Evolutionary conservation across 305 asterid species (phyloP).

Genomic region (Fraxinus angustifolia): DNA sequence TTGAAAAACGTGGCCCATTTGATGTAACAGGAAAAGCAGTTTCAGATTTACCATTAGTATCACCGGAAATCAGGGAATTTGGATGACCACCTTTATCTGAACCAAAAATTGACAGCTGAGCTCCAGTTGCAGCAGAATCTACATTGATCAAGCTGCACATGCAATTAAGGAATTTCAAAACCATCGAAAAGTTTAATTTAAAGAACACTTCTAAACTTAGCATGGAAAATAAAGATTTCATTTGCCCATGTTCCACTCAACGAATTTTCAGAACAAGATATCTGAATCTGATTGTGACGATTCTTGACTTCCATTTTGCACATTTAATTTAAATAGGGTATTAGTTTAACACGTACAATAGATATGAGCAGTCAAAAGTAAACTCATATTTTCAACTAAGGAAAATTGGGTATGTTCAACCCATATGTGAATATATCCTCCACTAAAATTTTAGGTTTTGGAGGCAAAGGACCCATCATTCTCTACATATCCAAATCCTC

Average conservation of each 20-base stretch:
- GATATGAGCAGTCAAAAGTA: background rate
- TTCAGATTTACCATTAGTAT: slow-evolving; percentile 31
- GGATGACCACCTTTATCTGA: slow-evolving; percentile 26
- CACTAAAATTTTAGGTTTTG: slow-evolving; percentile 9
- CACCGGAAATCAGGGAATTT: slow-evolving; percentile 29
- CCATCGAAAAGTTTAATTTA: background rate
- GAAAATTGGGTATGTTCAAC: background rate
- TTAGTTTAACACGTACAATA: background rate
- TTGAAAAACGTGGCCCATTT: slow-evolving; percentile 27
- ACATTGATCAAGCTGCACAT: slow-evolving; percentile 33
- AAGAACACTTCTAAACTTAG: background rate
- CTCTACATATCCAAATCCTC: background rate
- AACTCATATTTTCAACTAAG: background rate
- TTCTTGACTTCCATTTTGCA: background rate
- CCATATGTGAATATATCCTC: background rate
- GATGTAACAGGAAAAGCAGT: slow-evolving; percentile 25
- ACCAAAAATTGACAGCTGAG: slow-evolving; percentile 18
- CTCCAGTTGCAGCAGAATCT: slow-evolving; percentile 26
- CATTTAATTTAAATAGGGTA: background rate
- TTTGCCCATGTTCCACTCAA: background rate
- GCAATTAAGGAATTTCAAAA: slow-evolving; percentile 5
- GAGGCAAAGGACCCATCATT: background rate
- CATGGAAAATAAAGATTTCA: background rate
- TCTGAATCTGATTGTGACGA: slow-evolving; percentile 13
- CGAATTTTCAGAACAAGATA: slow-evolving; percentile 6